Evolutionary conservation across 208 protist genomes (phyloP).

Genomic region (Crithidia brevicula): DNA sequence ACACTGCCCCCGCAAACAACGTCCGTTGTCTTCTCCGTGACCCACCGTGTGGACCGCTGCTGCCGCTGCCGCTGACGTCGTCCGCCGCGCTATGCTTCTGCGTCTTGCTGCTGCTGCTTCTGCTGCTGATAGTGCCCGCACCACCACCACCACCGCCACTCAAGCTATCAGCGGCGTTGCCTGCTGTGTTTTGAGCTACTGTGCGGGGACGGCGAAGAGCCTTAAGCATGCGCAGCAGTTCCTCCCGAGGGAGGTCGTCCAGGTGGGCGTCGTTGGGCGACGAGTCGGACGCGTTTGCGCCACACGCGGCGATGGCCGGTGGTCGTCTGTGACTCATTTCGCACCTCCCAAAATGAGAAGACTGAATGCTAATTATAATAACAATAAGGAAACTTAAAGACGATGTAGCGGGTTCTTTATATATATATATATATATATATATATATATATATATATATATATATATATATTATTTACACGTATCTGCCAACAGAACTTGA

Average conservation of each 20-base stretch:
- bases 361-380: no score
- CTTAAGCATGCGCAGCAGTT: slow-evolving; percentile 8
- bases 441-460: slow-evolving; percentile 10
- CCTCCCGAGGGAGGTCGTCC: slow-evolving; percentile 5
- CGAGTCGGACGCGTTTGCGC: background rate
- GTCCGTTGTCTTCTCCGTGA: no score
- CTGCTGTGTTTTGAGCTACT: no score
- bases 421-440: slow-evolving; percentile 23
- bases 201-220: background rate
- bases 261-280: background rate
- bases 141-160: no score
- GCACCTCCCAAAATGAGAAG: no score
- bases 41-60: no score
- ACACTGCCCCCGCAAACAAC: no score
- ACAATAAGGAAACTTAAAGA: no score
- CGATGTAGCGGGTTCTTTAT: no score
- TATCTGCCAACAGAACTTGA: background rate
- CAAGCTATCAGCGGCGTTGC: no score
- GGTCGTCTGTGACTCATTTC: background rate
- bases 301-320: background rate
- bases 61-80: background rate
- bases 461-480: background rate
- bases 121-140: background rate
- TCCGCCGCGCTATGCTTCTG: no score
- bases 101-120: background rate